phyloP scores from a whole-genome alignment of 75 land plant genomes.

The Isoetes taiwanensis region DNA sequence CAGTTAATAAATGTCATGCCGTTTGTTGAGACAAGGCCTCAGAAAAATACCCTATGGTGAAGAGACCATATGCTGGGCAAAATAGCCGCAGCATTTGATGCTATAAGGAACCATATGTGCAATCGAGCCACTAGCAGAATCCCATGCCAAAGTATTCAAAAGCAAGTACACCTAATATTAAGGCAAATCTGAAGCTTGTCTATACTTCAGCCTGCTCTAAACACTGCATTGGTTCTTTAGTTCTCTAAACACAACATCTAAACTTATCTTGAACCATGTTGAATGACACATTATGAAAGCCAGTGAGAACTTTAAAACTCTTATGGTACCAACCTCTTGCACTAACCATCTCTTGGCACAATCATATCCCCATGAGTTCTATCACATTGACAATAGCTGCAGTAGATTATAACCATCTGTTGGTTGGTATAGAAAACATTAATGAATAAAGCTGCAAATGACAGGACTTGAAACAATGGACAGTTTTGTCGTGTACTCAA shows the following conservation, averaged over 20 bases:
- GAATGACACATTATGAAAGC: too few species aligned
- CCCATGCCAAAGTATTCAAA: too few species aligned
- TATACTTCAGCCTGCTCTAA: too few species aligned
- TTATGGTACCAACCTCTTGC: conserved; percentile 43
- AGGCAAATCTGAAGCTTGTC: too few species aligned
- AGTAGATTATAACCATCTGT: neutral
- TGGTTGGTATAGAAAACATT: neutral
- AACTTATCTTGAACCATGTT: too few species aligned
- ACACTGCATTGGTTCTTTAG: too few species aligned
- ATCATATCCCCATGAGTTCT: conserved; percentile 87
- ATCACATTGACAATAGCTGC: conserved; percentile 74
- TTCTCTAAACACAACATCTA: too few species aligned
- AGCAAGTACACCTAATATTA: too few species aligned
- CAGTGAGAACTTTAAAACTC: too few species aligned
- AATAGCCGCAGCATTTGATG: conserved; percentile 77
- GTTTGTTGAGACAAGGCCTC: neutral
- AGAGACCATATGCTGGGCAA: conserved; percentile 70
- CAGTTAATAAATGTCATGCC: neutral
- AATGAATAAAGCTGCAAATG: neutral
- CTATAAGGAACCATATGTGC: conserved; percentile 52
- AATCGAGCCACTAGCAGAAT: too few species aligned
- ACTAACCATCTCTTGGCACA: conserved; percentile 47
- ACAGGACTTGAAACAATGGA: neutral
- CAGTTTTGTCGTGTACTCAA: neutral
- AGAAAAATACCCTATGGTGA: conserved; percentile 42